These are phyloP conservation scores for Macrolepiota albuminosa DNA, from an alignment of 768 basidiomycete species.

Conservation along the genomic window DNA sequence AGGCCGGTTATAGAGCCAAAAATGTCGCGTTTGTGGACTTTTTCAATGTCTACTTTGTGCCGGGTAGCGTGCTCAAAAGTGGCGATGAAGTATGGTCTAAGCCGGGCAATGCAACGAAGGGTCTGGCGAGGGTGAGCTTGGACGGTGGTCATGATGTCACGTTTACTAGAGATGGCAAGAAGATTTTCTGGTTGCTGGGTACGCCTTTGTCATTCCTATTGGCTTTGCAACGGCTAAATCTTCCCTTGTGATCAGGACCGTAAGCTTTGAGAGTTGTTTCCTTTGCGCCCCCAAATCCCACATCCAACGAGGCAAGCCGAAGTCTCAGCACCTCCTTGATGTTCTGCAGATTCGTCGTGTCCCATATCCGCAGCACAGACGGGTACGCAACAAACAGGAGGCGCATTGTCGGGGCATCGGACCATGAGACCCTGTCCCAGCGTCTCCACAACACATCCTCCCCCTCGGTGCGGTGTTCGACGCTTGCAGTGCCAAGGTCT, in stretches of 20 bases:
- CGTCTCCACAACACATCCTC: too few relatives aligned
- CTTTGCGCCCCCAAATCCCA: too few relatives aligned
- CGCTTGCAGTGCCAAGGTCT: too few relatives aligned
- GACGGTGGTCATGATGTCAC: constrained; percentile 73
- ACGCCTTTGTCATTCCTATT: constrained; percentile 9
- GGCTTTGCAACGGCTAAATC: not conserved
- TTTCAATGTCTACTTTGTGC: constrained; percentile 58
- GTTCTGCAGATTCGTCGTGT: too few relatives aligned
- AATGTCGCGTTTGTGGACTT: constrained; percentile 66
- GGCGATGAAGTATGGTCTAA: constrained; percentile 59
- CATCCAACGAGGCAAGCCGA: too few relatives aligned
- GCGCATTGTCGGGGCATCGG: too few relatives aligned
- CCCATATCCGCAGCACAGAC: too few relatives aligned
- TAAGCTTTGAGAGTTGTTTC: constrained; percentile 19
- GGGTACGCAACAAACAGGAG: too few relatives aligned
- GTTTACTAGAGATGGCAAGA: constrained; percentile 59
- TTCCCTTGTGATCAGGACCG: constrained; percentile 36
- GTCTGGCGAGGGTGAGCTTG: constrained; percentile 57
- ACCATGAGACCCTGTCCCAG: too few relatives aligned
- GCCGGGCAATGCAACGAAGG: constrained; percentile 60
- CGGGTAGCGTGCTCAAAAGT: constrained; percentile 33
- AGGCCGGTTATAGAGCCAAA: constrained; percentile 21
- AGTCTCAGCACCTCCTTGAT: too few relatives aligned
- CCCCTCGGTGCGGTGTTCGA: too few relatives aligned
- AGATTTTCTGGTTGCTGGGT: constrained; percentile 75